Evolutionary conservation across 352 stramenopile species (phyloP).

Genomic region (Achlya hypogyna): DNA sequence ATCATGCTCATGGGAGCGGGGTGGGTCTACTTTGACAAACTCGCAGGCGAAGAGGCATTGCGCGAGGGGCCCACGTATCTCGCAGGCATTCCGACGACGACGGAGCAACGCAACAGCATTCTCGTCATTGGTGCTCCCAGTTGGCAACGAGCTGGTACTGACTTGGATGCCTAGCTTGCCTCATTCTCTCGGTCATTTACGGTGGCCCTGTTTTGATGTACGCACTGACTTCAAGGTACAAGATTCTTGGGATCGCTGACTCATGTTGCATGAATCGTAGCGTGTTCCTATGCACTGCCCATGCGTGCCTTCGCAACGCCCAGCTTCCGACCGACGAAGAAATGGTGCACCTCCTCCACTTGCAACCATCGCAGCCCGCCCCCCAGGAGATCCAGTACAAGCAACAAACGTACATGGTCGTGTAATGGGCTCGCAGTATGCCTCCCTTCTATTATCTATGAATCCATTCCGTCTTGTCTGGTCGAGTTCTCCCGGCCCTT

Average conservation of each 20-base stretch:
- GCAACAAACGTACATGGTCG: conserved; percentile 8
- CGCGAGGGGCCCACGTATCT: background rate
- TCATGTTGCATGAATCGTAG: background rate
- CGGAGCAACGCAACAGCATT: conserved; percentile 13
- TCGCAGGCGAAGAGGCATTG: background rate
- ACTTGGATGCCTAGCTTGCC: background rate
- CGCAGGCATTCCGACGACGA: conserved; percentile 3
- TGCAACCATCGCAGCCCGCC: background rate
- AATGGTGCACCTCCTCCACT: conserved; percentile 6
- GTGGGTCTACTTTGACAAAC: conserved; percentile 14
- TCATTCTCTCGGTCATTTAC: conserved; percentile 11
- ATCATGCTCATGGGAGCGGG: conserved; percentile 10
- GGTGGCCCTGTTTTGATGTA: conserved; percentile 13
- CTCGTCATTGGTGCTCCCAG: background rate
- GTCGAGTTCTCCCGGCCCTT: too few relatives aligned
- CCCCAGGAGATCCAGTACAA: background rate
- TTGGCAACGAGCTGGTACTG: background rate
- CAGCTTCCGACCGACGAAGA: conserved; percentile 18
- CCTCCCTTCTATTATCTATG: background rate
- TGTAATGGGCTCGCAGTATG: background rate
- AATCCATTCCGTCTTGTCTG: too few relatives aligned
- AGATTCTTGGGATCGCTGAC: background rate
- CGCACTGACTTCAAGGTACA: background rate
- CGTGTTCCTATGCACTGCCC: conserved; percentile 5
- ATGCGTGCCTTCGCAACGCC: conserved; percentile 17